A percentile compares a stretch with the other conserved stretches of the same genome.
These are phyloP conservation scores for Debaryomyces fabryi DNA, from an alignment of 1,139 yeast genomes.

Conservation along the genomic window DNA sequence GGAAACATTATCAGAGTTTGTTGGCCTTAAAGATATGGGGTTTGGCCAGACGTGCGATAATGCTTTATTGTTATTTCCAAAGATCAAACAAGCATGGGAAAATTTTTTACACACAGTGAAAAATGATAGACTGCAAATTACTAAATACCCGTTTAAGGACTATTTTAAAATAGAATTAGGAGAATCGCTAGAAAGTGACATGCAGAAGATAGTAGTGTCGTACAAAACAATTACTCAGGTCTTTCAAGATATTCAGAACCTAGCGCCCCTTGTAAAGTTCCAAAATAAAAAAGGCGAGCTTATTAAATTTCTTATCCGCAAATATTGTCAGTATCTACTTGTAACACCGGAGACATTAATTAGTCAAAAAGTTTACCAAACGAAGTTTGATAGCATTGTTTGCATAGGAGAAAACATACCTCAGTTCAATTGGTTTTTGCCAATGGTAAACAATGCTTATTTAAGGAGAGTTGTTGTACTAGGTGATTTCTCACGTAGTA, in stretches of 20 bases:
- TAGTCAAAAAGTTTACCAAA: slow-evolving; percentile 1
- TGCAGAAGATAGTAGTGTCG: slow-evolving; percentile 9
- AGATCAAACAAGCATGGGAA: slow-evolving; percentile 35
- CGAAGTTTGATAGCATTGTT: slow-evolving; percentile 8
- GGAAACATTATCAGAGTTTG: slow-evolving; percentile 29
- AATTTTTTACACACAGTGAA: slow-evolving; percentile 19
- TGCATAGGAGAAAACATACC: neutral
- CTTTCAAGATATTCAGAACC: slow-evolving; percentile 28
- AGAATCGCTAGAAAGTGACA: slow-evolving; percentile 14
- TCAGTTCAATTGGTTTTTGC: slow-evolving; percentile 4
- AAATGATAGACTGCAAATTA: neutral
- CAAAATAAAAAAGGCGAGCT: slow-evolving; percentile 18
- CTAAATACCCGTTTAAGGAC: slow-evolving; percentile 31
- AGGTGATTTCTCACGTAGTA: slow-evolving; percentile 5
- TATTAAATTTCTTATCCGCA: slow-evolving; percentile 6
- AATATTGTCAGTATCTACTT: slow-evolving; percentile 5
- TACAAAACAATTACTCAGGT: slow-evolving; percentile 19
- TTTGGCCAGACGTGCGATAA: slow-evolving; percentile 45
- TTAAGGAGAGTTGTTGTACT: slow-evolving; percentile 9
- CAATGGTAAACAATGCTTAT: slow-evolving; percentile 7
- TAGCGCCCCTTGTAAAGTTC: slow-evolving; percentile 34
- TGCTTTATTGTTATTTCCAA: slow-evolving; percentile 39
- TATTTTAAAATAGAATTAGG: slow-evolving; percentile 10
- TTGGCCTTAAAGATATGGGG: slow-evolving; percentile 39
- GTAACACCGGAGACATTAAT: slow-evolving; percentile 6